phyloP scores from a whole-genome alignment of 2,329 filamentous ascomycete species.

The Pezicula rhizophila region DNA sequence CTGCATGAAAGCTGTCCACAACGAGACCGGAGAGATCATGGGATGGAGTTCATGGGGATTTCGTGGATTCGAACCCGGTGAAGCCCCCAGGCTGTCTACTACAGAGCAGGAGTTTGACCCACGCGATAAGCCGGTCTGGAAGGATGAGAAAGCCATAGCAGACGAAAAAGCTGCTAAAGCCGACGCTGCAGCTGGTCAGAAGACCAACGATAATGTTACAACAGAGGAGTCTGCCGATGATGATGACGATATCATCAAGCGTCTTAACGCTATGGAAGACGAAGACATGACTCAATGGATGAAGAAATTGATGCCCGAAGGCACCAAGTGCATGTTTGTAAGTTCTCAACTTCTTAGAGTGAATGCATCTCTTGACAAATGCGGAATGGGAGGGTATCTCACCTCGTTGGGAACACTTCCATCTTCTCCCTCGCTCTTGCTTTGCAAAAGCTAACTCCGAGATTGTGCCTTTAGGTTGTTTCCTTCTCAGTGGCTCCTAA shows the following conservation, averaged over 20 bases:
- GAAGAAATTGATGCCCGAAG: conserved; percentile 20
- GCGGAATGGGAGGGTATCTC: too few species aligned
- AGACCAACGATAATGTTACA: too few species aligned
- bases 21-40: conserved; percentile 22
- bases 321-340: conserved; percentile 29
- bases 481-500: conserved; percentile 27
- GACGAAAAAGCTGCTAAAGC: not conserved
- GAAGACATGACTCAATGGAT: conserved; percentile 26
- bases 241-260: conserved; percentile 14
- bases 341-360: too few species aligned
- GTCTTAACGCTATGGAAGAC: conserved; percentile 26
- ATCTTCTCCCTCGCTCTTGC: too few species aligned
- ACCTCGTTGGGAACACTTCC: too few species aligned
- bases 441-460: too few species aligned
- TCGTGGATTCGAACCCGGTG: conserved; percentile 21
- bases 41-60: conserved; percentile 32
- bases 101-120: not conserved
- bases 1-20: conserved; percentile 29
- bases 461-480: conserved; percentile 6
- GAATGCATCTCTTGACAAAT: too few species aligned
- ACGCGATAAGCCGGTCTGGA: too few species aligned
- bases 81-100: not conserved
- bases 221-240: not conserved
- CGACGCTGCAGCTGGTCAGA: not conserved
- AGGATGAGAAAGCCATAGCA: not conserved